A percentile compares a stretch with the other conserved stretches of the same genome.
These are phyloP conservation scores for Stephanodiscus minutulus DNA, from an alignment of 108 stramenopile species.

Conservation along the genomic window DNA sequence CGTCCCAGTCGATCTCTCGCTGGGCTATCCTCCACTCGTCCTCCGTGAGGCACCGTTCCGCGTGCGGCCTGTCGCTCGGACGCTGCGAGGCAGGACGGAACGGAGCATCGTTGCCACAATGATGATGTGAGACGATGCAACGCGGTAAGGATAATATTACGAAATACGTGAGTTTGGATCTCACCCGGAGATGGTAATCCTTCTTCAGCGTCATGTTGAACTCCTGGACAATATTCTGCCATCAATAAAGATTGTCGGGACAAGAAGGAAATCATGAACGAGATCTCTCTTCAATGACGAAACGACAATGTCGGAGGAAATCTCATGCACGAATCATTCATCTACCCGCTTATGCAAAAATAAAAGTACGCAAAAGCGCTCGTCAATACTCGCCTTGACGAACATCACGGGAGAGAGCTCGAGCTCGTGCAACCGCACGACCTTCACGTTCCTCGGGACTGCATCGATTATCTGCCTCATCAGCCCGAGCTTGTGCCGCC, in stretches of 20 bases:
- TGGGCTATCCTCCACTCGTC: constrained; percentile 38
- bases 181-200: constrained; percentile 3
- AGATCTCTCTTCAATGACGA: no score
- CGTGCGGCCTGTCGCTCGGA: constrained; percentile 17
- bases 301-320: neutral
- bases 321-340: neutral
- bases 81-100: neutral
- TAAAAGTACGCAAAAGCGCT: no score
- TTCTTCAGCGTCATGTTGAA: constrained; percentile 1
- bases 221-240: constrained; percentile 7
- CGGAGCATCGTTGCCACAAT: neutral
- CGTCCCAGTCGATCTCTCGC: constrained; percentile 36
- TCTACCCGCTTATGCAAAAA: neutral
- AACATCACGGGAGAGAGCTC: constrained; percentile 35
- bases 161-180: neutral
- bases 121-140: neutral
- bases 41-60: constrained; percentile 15
- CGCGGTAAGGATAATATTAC: no score
- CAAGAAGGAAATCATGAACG: neutral
- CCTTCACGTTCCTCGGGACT: constrained; percentile 35
- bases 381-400: constrained; percentile 24
- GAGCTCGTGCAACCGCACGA: constrained; percentile 34
- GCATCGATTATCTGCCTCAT: constrained; percentile 40
- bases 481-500: constrained; percentile 38
- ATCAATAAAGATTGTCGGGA: neutral